A percentile compares a stretch with the other conserved stretches of the same genome.
Evolutionary conservation across 1,284 basidiomycete genomes (phyloP).

Genomic region (Rhodotorula sp.): DNA sequence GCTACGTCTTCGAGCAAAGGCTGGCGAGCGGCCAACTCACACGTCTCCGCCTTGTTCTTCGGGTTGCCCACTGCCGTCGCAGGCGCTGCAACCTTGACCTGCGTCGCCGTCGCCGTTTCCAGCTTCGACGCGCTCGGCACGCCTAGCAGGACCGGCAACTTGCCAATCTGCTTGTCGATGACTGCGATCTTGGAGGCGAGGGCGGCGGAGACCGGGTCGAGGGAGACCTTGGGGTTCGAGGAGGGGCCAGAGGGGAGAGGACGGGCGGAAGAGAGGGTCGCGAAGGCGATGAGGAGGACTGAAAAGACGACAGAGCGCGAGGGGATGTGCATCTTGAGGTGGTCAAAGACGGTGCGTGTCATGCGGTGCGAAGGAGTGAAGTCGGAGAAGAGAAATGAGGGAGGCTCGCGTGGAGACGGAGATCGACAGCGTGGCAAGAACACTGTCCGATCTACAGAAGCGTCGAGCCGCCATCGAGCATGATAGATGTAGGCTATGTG

Average conservation of each 20-base stretch:
- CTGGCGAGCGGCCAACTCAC: too few species aligned
- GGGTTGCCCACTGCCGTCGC: neutral
- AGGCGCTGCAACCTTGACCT: neutral
- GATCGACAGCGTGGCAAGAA: too few species aligned
- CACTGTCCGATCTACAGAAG: too few species aligned
- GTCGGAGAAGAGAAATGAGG: neutral
- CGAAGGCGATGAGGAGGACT: neutral
- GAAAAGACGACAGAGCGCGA: neutral
- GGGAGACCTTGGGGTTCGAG: neutral
- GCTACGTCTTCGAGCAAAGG: too few species aligned
- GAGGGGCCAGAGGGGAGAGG: neutral
- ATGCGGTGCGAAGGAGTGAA: neutral
- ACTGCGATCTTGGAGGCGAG: neutral
- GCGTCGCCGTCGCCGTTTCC: neutral
- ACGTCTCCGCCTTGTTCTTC: neutral
- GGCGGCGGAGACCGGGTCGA: slow-evolving; percentile 1
- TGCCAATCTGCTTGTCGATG: neutral
- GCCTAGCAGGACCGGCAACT: neutral
- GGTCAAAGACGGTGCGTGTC: neutral
- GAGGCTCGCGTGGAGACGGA: neutral
- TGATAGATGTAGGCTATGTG: too few species aligned
- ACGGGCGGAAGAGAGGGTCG: neutral
- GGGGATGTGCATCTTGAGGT: neutral
- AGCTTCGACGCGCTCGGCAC: neutral
- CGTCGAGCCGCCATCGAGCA: too few species aligned